phyloP scores from a whole-genome alignment of 257 asterid species.

The Orobanche coerulescens region DNA sequence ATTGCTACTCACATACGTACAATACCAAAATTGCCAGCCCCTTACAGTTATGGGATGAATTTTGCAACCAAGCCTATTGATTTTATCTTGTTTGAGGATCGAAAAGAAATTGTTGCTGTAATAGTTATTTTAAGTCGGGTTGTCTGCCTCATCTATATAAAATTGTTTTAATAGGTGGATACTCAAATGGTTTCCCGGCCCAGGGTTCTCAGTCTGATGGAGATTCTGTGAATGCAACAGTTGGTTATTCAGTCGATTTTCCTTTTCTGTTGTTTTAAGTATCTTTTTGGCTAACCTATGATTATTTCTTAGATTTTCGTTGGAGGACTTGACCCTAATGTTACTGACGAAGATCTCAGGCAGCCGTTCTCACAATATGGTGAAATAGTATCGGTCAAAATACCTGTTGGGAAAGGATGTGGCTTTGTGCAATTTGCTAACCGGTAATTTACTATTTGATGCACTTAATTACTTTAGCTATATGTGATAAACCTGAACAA shows the following conservation, averaged over 20 bases:
- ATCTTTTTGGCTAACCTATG: slow-evolving; percentile 25
- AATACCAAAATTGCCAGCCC: too few relatives aligned
- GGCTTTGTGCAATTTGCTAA: slow-evolving; percentile 87
- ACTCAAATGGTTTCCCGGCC: slow-evolving; percentile 56
- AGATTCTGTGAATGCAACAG: slow-evolving; percentile 82
- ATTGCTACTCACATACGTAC: too few relatives aligned
- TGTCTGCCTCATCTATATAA: slow-evolving; percentile 3
- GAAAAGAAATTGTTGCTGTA: background rate
- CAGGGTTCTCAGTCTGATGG: slow-evolving; percentile 73
- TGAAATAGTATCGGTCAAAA: slow-evolving; percentile 75
- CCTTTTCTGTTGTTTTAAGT: slow-evolving; percentile 9
- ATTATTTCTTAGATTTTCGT: slow-evolving; percentile 64
- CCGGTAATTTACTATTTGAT: slow-evolving; percentile 39
- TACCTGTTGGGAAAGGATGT: slow-evolving; percentile 87
- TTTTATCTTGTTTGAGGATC: too few relatives aligned
- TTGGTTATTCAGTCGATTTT: slow-evolving; percentile 38
- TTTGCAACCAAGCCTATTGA: too few relatives aligned
- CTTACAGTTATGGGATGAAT: too few relatives aligned
- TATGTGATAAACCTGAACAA: background rate
- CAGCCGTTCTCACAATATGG: slow-evolving; percentile 79
- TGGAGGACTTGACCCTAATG: slow-evolving; percentile 89
- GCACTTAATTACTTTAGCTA: background rate
- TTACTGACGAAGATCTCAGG: slow-evolving; percentile 76
- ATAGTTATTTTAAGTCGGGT: background rate
- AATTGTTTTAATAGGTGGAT: slow-evolving; percentile 52